Evolutionary conservation across 768 basidiomycete species (phyloP), one percentile per base, ranked within the genome.

Genomic region (Ramaria sp.): DNA sequence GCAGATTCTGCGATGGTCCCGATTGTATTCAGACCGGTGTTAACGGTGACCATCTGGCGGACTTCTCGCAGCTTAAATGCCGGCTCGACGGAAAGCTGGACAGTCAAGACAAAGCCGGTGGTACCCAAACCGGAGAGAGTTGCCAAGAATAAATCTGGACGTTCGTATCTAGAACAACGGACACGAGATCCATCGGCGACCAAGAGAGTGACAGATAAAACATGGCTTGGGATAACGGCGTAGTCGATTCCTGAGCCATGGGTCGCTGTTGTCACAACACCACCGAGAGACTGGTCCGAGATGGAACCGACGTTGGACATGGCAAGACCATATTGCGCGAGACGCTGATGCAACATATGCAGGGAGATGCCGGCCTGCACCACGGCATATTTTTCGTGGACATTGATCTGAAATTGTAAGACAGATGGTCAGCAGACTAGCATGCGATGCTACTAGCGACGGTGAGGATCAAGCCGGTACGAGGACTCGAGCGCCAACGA

Each of bases 301-400:
- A 99, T 97, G 34, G 92, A 94, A 33, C 96, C 96, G 60, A 97
- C 78, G 70, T 90, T 95, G 65, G 79, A 83, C 82, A 99, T 86
- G 42, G 94, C 94, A 34, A 97, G 80, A 34, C 77, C 77, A 63
- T 84, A 72, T 12, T 72, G 68, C 47, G 75, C 79, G 55, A 98
- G 84, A 15, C 75, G 74, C 27, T 69, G 71, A 61, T 95, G 91
- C 5, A 97, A 77, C 50, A 78, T 74, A 55, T 84, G 75, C 57
- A 97, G 81, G 4, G 80, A 83, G 67, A 92, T 85, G 20, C 91
- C 91, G 4, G 80, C 86, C 69, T 93, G 80, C 1, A 78, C 86
- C 63, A 82, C 72, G 63, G 91, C 79, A 63, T 80, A 83, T 53
- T 74, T 63, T 63, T 86, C 82, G 60, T 84, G 80, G 54, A 69